Conservation (phyloP, 2,329 filamentous ascomycete species). For the Hirsutella minnesotensis region DNA sequence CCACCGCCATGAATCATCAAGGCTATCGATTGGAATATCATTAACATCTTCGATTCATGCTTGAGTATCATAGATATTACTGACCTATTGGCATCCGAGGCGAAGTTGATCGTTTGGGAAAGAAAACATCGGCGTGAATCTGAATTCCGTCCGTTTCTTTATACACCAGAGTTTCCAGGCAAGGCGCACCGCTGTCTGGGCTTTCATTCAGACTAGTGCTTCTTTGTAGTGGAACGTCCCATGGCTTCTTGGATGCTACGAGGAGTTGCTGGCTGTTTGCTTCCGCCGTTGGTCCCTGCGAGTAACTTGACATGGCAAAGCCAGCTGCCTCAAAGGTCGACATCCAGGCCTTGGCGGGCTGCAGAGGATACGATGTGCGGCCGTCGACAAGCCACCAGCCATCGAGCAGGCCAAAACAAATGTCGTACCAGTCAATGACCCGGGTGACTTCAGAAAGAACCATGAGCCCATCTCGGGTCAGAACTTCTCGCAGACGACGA, state of each 20-base stretch:
- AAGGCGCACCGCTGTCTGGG: too few species aligned
- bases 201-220: too few species aligned
- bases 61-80: not conserved
- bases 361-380: slow-evolving; percentile 12
- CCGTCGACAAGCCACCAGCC: slow-evolving; percentile 23
- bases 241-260: too few species aligned
- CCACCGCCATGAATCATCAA: slow-evolving; percentile 34
- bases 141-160: not conserved
- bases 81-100: not conserved
- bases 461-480: slow-evolving; percentile 15
- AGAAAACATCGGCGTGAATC: not conserved
- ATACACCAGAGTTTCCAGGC: not conserved
- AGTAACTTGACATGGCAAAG: too few species aligned
- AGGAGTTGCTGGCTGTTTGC: too few species aligned
- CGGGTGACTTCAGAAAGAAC: slow-evolving; percentile 18
- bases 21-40: slow-evolving; percentile 15
- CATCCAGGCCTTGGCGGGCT: too few species aligned
- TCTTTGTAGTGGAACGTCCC: too few species aligned
- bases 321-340: too few species aligned
- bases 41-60: not conserved
- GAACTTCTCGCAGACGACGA: slow-evolving; percentile 10
- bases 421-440: slow-evolving; percentile 15
- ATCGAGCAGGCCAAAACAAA: slow-evolving; percentile 21
- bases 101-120: not conserved
- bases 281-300: too few species aligned